These are phyloP conservation scores for Xanthoconium separans DNA, from an alignment of 1,284 basidiomycete species.

Conservation along the genomic window DNA sequence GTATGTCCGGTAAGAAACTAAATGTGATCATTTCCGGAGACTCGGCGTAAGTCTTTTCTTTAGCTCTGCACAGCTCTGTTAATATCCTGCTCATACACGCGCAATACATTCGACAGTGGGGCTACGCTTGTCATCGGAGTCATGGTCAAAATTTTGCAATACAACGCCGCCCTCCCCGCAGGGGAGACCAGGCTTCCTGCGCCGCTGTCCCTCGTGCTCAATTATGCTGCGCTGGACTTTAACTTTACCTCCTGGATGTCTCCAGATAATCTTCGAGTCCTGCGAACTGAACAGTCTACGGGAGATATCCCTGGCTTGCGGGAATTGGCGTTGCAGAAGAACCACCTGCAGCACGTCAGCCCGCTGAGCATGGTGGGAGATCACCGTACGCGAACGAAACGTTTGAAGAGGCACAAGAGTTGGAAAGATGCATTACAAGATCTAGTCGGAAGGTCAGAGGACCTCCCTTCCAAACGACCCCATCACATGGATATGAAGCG, in stretches of 20 bases:
- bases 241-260: conserved; percentile 99
- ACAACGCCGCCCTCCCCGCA: conserved; percentile 42
- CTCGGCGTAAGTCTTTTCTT: conserved; percentile 72
- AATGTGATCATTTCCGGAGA: conserved; percentile 83
- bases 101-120: conserved; percentile 53
- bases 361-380: conserved; percentile 88
- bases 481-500: conserved; percentile 23
- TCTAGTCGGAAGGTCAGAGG: conserved; percentile 38
- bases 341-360: conserved; percentile 84
- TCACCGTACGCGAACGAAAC: conserved; percentile 41
- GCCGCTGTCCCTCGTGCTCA: conserved; percentile 83
- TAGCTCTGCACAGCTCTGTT: conserved; percentile 3
- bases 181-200: conserved; percentile 40
- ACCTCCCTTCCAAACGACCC: conserved; percentile 8
- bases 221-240: conserved; percentile 87
- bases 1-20: conserved; percentile 79
- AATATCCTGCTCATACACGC: conserved; percentile 13
- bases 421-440: conserved; percentile 58
- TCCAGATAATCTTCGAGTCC: conserved; percentile 76
- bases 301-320: conserved; percentile 63
- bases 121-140: conserved; percentile 83
- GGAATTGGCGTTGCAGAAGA: conserved; percentile 74
- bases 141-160: conserved; percentile 82
- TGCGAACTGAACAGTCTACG: conserved; percentile 83
- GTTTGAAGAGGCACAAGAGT: conserved; percentile 48